Evolutionary conservation across 306 rosid genomes (phyloP).

Genomic region (Prunus armeniaca): DNA sequence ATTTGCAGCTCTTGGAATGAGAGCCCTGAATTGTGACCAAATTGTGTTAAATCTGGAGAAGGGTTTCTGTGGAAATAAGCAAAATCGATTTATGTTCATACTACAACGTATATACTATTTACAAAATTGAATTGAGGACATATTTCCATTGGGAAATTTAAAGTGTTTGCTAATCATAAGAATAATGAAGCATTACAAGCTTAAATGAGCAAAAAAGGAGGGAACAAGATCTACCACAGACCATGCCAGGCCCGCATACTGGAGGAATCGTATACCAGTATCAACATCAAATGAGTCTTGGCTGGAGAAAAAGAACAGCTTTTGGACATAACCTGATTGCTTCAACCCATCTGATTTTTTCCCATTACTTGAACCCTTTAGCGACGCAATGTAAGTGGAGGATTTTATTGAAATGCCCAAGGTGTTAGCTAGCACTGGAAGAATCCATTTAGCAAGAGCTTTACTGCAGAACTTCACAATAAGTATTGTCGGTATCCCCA

Average conservation of each 20-base stretch:
- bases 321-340: slow-evolving; percentile 50
- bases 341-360: slow-evolving; percentile 45
- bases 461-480: slow-evolving; percentile 87
- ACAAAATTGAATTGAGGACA: slow-evolving; percentile 19
- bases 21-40: background rate
- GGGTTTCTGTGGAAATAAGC: background rate
- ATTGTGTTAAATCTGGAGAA: background rate
- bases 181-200: slow-evolving; percentile 39
- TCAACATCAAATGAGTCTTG: slow-evolving; percentile 71
- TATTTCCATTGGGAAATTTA: background rate
- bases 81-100: background rate
- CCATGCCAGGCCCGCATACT: slow-evolving; percentile 93
- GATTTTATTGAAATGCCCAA: slow-evolving; percentile 83
- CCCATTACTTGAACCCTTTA: slow-evolving; percentile 38
- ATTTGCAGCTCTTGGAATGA: background rate
- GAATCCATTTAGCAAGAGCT: slow-evolving; percentile 84
- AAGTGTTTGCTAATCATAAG: background rate
- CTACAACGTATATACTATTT: slow-evolving; percentile 16
- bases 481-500: slow-evolving; percentile 87
- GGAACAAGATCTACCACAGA: slow-evolving; percentile 95
- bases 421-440: slow-evolving; percentile 72
- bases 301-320: slow-evolving; percentile 40
- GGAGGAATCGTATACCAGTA: slow-evolving; percentile 83
- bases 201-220: slow-evolving; percentile 52
- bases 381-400: slow-evolving; percentile 60